phyloP scores from a whole-genome alignment of 306 rosid species.

The Acacia acuminata region DNA sequence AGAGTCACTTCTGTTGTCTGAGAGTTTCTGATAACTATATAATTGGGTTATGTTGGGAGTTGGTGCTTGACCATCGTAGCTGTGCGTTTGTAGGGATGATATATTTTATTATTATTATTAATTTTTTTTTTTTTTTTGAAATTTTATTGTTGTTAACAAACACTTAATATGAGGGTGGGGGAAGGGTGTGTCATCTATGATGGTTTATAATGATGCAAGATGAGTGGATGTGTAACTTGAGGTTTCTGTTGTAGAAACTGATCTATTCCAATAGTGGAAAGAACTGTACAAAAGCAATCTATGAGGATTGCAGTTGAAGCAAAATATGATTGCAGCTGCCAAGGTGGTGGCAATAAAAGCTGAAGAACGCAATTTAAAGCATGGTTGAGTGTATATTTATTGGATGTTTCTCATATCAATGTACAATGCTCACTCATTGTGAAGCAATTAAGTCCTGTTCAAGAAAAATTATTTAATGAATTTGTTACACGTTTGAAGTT shows the following conservation, averaged over 20 bases:
- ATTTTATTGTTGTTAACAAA: background rate
- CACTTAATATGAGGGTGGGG: background rate
- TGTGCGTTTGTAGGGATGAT: background rate
- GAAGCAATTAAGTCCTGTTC: background rate
- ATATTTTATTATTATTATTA: no score
- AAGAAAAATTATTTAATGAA: background rate
- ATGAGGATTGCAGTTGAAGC: background rate
- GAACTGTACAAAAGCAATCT: background rate
- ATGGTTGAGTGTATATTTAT: background rate
- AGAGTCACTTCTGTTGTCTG: background rate
- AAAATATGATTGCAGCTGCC: background rate
- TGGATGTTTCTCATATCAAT: background rate
- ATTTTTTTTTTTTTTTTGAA: background rate
- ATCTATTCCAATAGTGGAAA: background rate
- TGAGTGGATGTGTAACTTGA: background rate
- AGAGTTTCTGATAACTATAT: background rate
- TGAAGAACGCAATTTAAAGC: background rate
- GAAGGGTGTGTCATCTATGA: background rate
- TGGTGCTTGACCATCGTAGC: background rate
- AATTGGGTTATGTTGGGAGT: background rate
- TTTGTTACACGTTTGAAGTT: constrained; percentile 27
- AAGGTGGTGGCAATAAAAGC: background rate
- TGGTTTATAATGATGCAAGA: background rate
- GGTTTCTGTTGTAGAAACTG: background rate
- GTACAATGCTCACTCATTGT: background rate